phyloP scores from a whole-genome alignment of 2,329 filamentous ascomycete species.

The Apiospora kogelbergensis region DNA sequence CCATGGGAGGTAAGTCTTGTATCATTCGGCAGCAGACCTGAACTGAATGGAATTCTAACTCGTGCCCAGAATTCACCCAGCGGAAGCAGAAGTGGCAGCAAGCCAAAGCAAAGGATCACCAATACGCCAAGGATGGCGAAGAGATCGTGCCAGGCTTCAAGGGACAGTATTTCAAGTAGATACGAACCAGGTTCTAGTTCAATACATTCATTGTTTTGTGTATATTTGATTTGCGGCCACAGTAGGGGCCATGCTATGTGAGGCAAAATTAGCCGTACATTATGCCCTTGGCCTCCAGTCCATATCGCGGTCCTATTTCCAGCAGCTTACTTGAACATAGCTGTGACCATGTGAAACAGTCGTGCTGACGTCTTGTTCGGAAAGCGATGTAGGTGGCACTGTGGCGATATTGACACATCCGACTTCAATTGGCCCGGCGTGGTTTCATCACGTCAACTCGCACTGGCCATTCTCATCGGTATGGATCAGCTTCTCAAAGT shows the following conservation, averaged over 20 bases:
- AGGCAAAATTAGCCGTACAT: background rate
- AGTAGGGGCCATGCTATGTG: background rate
- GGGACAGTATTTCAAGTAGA: slow-evolving; percentile 21
- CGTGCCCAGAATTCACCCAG: slow-evolving; percentile 31
- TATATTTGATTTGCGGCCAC: background rate
- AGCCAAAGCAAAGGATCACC: slow-evolving; percentile 23
- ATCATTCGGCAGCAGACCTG: background rate
- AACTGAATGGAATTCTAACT: background rate
- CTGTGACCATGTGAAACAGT: too few relatives aligned
- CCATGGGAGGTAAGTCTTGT: slow-evolving; percentile 30
- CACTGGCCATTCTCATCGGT: too few relatives aligned
- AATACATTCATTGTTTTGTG: background rate
- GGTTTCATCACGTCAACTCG: too few relatives aligned
- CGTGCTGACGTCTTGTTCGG: too few relatives aligned
- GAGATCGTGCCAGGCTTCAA: slow-evolving; percentile 36
- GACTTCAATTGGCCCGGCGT: too few relatives aligned
- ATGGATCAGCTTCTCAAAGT: too few relatives aligned
- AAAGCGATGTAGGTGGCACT: too few relatives aligned
- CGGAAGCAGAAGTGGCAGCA: slow-evolving; percentile 40
- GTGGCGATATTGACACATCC: too few relatives aligned
- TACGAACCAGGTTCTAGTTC: too few relatives aligned
- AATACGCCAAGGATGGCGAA: slow-evolving; percentile 29
- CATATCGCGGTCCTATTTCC: too few relatives aligned
- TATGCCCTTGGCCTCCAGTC: too few relatives aligned
- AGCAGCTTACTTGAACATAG: too few relatives aligned